Evolutionary conservation across 169 alveolate species (phyloP), one percentile per base, ranked within the genome.

Genomic region (Theileria orientalis): DNA sequence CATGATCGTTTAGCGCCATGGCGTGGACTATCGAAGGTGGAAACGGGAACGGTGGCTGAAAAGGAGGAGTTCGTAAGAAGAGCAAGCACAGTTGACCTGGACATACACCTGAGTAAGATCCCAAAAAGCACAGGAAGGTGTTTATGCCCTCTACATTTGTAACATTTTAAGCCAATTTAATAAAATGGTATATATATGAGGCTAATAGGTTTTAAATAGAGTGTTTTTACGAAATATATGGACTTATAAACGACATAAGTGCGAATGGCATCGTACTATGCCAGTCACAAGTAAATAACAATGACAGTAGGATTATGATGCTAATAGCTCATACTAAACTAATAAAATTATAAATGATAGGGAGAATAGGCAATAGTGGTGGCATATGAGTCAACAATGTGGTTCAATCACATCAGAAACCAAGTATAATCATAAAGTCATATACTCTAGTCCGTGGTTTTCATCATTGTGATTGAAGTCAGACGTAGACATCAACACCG

Each of bases 371-470:
- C n/a, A n/a, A n/a, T n/a, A n/a, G n/a, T n/a, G n/a, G n/a, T n/a
- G n/a, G n/a, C n/a, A n/a, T n/a, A n/a, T n/a, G n/a, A n/a, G n/a
- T n/a, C 11, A 13, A 13, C 16, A 13, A 54, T 49, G 60, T 49
- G 21, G 14, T 40, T 56, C 66, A 49, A 68, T 71, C 84, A 42
- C 67, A 11, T 79, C 87, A 79, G 83, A 79, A 19, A 32, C 1
- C 8, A 37, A 19, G 72, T 76, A 61, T 70, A 79, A 79, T 79
- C 87, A 79, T 59, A 54, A 71, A 72, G 61, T 82, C 89, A 82
- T 82, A 74, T 72, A 82, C 89, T 82, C 89, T 74, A 82, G 89
- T 82, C 89, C 89, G 89, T 41, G 23, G 68, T 37, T 82, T 33
- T 82, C 89, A 82, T 82, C 89, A 82, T 82, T 27, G 64, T 54